Evolutionary conservation across 306 rosid species (phyloP).

Genomic region (Vachellia collinsii): DNA sequence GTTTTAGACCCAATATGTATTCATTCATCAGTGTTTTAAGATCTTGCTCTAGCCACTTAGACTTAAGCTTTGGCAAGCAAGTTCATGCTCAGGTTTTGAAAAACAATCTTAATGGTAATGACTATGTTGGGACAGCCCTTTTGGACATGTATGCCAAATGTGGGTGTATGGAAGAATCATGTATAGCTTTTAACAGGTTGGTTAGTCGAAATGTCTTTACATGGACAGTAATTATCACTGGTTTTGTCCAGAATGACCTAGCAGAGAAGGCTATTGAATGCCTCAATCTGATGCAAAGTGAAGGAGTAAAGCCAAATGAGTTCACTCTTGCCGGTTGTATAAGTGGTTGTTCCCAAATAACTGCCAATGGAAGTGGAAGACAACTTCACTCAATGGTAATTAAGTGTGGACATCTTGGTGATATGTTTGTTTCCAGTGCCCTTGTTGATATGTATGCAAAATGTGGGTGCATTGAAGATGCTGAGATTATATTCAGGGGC

Average conservation of each 20-base stretch:
- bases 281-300: constrained; percentile 39
- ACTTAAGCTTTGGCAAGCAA: constrained; percentile 44
- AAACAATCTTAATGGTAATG: constrained; percentile 40
- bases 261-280: constrained; percentile 40
- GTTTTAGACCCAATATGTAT: constrained; percentile 47
- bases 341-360: constrained; percentile 43
- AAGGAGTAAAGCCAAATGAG: constrained; percentile 40
- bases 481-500: constrained; percentile 42
- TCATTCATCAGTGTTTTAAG: constrained; percentile 47
- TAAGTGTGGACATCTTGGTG: constrained; percentile 41
- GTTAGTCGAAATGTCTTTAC: constrained; percentile 35
- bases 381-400: constrained; percentile 41
- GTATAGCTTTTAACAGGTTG: constrained; percentile 24
- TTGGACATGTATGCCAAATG: constrained; percentile 46
- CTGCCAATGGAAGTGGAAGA: constrained; percentile 38
- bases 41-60: constrained; percentile 45
- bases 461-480: constrained; percentile 49
- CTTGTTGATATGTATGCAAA: constrained; percentile 50
- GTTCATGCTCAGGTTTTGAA: constrained; percentile 43
- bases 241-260: constrained; percentile 37
- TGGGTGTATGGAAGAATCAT: constrained; percentile 38
- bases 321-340: constrained; percentile 43
- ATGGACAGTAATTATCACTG: constrained; percentile 43
- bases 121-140: constrained; percentile 44
- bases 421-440: constrained; percentile 41